phyloP scores from a whole-genome alignment of 2,329 filamentous ascomycete species.

The Fusarium buxicola region DNA sequence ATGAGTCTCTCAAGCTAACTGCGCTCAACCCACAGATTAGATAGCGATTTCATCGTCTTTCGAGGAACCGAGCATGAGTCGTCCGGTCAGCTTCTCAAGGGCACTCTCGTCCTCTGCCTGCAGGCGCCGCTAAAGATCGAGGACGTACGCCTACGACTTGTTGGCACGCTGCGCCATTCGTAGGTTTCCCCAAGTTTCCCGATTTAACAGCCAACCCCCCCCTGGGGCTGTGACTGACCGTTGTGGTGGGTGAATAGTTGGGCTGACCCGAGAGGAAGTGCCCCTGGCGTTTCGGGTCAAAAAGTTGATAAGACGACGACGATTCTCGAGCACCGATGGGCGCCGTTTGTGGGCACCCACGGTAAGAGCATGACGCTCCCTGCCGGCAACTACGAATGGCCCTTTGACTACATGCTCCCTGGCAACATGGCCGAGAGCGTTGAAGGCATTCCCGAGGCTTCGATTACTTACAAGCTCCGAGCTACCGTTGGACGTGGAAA shows the following conservation, averaged over 20 bases:
- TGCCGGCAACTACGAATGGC: constrained; percentile 86
- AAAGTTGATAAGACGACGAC: constrained; percentile 68
- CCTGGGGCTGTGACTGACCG: constrained; percentile 25
- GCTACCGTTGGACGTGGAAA: constrained; percentile 89
- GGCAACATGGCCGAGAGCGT: constrained; percentile 85
- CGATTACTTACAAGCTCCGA: constrained; percentile 90
- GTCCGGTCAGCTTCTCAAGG: constrained; percentile 78
- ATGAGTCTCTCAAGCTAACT: constrained; percentile 11
- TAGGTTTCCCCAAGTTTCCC: constrained; percentile 57
- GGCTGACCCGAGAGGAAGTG: constrained; percentile 64
- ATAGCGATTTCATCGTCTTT: constrained; percentile 83
- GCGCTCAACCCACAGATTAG: constrained; percentile 64
- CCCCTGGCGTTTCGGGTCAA: constrained; percentile 69
- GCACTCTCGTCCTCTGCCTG: constrained; percentile 79
- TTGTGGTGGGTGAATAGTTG: constrained; percentile 52
- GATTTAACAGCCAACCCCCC: constrained; percentile 11
- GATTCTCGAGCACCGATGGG: constrained; percentile 78
- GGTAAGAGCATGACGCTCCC: constrained; percentile 70
- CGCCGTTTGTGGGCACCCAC: constrained; percentile 69
- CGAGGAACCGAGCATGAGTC: constrained; percentile 81
- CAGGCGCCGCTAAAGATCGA: constrained; percentile 76
- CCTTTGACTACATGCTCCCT: constrained; percentile 79
- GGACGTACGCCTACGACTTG: constrained; percentile 77
- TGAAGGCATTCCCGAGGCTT: constrained; percentile 87
- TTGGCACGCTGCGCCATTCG: constrained; percentile 73